Percentiles rank a stretch among this genome's conserved stretches.
These are phyloP conservation scores for Linnemannia elongata DNA, from an alignment of 192 early-diverging fungal species.

Conservation along the genomic window DNA sequence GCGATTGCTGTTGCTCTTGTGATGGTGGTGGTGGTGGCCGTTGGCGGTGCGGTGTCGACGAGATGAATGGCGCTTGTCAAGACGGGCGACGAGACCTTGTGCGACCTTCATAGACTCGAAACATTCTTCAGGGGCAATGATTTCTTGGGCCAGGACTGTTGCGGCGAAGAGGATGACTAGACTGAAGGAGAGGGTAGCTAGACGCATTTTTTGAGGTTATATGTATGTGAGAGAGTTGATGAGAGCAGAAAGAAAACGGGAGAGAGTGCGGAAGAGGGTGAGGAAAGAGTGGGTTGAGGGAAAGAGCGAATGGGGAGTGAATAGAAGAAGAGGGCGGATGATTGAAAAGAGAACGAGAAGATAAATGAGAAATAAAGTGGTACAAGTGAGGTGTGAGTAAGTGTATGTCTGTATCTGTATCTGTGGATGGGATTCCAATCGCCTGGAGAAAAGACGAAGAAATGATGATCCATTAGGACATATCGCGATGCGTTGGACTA, in stretches of 20 bases:
- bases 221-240: not conserved
- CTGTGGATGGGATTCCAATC: not conserved
- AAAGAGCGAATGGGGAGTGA: too few relatives aligned
- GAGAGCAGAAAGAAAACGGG: not conserved
- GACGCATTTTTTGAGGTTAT: slow-evolving; percentile 10
- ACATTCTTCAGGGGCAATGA: slow-evolving; percentile 44
- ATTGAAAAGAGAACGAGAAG: not conserved
- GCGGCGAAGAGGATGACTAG: not conserved
- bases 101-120: slow-evolving; percentile 33
- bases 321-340: not conserved
- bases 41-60: slow-evolving; percentile 1
- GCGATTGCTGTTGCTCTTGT: not conserved
- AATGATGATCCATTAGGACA: not conserved
- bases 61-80: not conserved
- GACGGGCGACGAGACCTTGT: slow-evolving; percentile 22
- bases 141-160: slow-evolving; percentile 28
- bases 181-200: slow-evolving; percentile 4
- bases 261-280: too few relatives aligned
- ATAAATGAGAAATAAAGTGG: not conserved
- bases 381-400: not conserved
- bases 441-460: not conserved
- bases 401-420: not conserved
- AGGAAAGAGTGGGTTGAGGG: too few relatives aligned
- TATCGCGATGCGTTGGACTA: not conserved
- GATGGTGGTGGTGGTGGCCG: slow-evolving; percentile 5